These are phyloP conservation scores for Colletotrichum echinochloae DNA, from an alignment of 2,329 filamentous ascomycete species.

Conservation along the genomic window DNA sequence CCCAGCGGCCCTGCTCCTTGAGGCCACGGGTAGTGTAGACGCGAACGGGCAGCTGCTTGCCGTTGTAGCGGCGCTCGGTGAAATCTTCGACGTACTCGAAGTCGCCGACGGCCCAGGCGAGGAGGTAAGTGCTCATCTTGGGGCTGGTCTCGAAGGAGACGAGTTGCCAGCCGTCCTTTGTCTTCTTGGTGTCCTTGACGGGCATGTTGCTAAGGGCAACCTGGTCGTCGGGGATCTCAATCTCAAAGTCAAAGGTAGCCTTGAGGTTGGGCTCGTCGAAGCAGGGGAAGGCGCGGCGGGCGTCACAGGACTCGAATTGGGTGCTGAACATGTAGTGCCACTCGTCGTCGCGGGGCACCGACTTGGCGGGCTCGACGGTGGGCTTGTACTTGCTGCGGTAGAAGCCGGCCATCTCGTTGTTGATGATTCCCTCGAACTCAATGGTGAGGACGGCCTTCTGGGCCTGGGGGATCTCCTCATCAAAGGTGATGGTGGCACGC, in stretches of 20 bases:
- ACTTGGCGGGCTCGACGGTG: slow-evolving; percentile 74
- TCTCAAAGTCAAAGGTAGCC: slow-evolving; percentile 92
- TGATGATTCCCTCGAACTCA: slow-evolving; percentile 84
- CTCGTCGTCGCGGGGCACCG: slow-evolving; percentile 79
- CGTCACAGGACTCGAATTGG: slow-evolving; percentile 97
- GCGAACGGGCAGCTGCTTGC: slow-evolving; percentile 89
- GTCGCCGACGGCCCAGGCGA: slow-evolving; percentile 95
- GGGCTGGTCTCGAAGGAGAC: slow-evolving; percentile 88
- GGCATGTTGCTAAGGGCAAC: slow-evolving; percentile 97
- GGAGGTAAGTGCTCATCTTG: slow-evolving; percentile 90
- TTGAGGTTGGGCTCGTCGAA: slow-evolving; percentile 99
- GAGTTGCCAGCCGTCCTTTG: slow-evolving; percentile 73
- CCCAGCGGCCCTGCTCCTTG: slow-evolving; percentile 90
- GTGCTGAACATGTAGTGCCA: slow-evolving; percentile 88
- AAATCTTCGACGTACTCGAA: slow-evolving; percentile 96
- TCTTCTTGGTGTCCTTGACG: slow-evolving; percentile 74
- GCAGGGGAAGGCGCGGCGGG: slow-evolving; percentile 93
- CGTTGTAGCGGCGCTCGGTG: slow-evolving; percentile 90
- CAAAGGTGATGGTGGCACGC: slow-evolving; percentile 82
- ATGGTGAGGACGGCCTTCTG: slow-evolving; percentile 76
- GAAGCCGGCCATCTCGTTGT: slow-evolving; percentile 93
- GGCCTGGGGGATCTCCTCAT: slow-evolving; percentile 75
- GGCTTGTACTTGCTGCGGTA: slow-evolving; percentile 96
- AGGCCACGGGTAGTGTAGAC: slow-evolving; percentile 97
- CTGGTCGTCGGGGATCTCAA: slow-evolving; percentile 90